These are phyloP conservation scores for Suillus fuscotomentosus DNA, from an alignment of 768 basidiomycete genomes.

Conservation along the genomic window DNA sequence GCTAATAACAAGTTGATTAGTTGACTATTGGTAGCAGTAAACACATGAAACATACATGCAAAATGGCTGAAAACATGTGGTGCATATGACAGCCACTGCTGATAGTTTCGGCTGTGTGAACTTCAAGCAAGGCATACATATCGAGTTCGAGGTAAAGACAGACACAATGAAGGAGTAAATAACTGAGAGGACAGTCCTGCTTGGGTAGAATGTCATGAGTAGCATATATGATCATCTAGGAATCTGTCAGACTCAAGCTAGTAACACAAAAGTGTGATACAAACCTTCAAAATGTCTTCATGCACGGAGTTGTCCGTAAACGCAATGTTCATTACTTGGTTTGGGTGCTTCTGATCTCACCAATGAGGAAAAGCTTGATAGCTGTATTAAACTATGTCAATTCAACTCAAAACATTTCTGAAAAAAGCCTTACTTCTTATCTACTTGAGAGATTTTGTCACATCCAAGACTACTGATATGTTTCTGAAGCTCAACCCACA, in stretches of 20 bases:
- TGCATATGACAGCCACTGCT: not conserved
- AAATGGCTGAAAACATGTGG: not conserved
- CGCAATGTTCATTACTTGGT: not conserved
- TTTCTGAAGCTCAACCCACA: constrained; percentile 16
- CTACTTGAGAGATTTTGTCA: not conserved
- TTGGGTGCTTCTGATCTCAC: not conserved
- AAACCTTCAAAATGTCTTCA: not conserved
- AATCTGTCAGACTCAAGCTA: not conserved
- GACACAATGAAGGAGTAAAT: not conserved
- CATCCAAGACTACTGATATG: constrained; percentile 15
- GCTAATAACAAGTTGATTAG: no score
- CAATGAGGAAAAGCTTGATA: not conserved
- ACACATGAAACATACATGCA: not conserved
- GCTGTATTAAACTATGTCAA: not conserved
- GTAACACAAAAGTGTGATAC: not conserved
- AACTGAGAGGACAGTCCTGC: not conserved
- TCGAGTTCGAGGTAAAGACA: not conserved
- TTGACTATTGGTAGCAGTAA: not conserved
- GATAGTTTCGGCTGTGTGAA: not conserved
- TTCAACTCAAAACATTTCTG: no score
- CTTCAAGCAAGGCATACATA: not conserved
- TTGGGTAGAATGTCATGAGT: not conserved
- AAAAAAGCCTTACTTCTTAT: constrained; percentile 13
- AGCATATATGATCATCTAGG: not conserved
- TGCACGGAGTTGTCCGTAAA: not conserved